Base-by-base conservation (phyloP, 352 stramenopile genomes). In the Globisporangium ultimum region DNA sequence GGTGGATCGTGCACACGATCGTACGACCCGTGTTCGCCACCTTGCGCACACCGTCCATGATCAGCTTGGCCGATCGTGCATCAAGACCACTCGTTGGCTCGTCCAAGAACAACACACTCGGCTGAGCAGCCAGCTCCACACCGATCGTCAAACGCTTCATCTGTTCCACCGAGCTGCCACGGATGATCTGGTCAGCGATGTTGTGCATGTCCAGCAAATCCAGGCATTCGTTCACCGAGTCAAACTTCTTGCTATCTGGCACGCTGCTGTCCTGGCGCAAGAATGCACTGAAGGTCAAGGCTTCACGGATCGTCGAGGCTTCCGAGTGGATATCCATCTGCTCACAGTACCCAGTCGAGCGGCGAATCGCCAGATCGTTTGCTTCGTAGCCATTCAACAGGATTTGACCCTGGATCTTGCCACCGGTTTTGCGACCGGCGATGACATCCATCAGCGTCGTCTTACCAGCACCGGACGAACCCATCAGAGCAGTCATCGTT, bases 1-100 rank as follows among this genome's bases (percentile, higher is more conserved):
- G 91, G 62, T 97, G 91, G 69, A 97, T 97, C 21, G 87, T 97
- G 51, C 91, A 95, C 10, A 96, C 65, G n/a, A 97, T 74, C 8
- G 79, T 93, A 7, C 74, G 64, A 2, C 89, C 87, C 14, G 74
- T 73, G 51, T 75, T 61, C 2, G 88, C 87, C 41, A 97, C 78
- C 42, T 94, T 91, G 54, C 91, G 87, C 21, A 97, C 74, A 2
- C 93, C 76, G 18, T 91, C 74, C 61, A 97, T 90, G 28, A 97
- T 62, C 41, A 92, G 64, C 53, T 95, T 84, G 4, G 92, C 92
- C 7, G 75, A 84, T 34, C 80, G 90, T 2, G 78, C 81, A 62
- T 97, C 91, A 9, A 97, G 57, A 22, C 91, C 91, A 51, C 68
- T 89, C 42, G 84, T 97, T 2, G 88, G 88, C 48, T 89, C 77